Conservation (phyloP, 768 basidiomycete genomes). For the Leccinum incarnatum region DNA sequence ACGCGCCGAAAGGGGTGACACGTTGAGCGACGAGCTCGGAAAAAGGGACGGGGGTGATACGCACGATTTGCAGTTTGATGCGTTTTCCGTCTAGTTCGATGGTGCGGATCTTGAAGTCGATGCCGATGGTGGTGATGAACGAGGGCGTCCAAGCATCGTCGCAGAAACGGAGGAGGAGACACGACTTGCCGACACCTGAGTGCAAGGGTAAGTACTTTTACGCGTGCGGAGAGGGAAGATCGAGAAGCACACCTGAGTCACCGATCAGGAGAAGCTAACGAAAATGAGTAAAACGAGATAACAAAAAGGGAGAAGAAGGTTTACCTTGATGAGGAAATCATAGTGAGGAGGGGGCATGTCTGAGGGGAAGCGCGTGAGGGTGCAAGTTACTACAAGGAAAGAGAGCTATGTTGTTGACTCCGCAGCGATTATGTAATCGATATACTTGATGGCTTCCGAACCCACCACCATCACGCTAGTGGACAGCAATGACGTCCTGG, state of each 20-base stretch:
- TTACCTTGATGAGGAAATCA: conserved; percentile 93
- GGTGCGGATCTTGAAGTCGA: conserved; percentile 99
- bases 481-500: conserved; percentile 77
- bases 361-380: neutral
- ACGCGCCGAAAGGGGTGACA: conserved; percentile 2
- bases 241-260: conserved; percentile 78
- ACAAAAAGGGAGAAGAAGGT: conserved; percentile 1
- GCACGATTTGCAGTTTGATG: conserved; percentile 97
- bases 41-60: conserved; percentile 29
- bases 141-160: conserved; percentile 99
- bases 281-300: neutral
- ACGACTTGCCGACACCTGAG: conserved; percentile 93
- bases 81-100: conserved; percentile 98
- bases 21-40: neutral
- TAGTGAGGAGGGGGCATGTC: conserved; percentile 90
- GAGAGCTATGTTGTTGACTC: too few relatives aligned
- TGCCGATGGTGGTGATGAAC: conserved; percentile 99
- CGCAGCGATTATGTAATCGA: conserved; percentile 20
- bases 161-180: conserved; percentile 93
- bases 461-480: conserved; percentile 48
- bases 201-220: conserved; percentile 5
- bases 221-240: neutral
- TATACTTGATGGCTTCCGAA: too few relatives aligned
- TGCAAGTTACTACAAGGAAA: neutral
- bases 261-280: conserved; percentile 88